A percentile compares a stretch with the other conserved stretches of the same genome.
These are phyloP conservation scores for Monilinia laxa DNA, from an alignment of 2,329 filamentous ascomycete genomes.

Conservation along the genomic window DNA sequence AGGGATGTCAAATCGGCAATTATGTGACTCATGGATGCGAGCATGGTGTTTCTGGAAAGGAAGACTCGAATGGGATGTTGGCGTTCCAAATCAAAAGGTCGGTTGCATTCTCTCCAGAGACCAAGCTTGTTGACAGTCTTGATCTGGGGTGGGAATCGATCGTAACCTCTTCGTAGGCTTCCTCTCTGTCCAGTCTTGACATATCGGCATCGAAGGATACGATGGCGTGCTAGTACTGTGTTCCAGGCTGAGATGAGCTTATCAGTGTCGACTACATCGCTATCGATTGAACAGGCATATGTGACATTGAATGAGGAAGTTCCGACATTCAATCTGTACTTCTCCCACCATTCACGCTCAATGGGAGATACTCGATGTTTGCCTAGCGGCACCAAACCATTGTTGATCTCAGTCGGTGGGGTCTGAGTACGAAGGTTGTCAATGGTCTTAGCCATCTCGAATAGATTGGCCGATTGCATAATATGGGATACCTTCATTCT, in stretches of 20 bases:
- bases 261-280: conserved; percentile 25
- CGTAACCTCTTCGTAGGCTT: conserved; percentile 9
- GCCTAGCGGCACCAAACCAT: background rate
- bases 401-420: background rate
- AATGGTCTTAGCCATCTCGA: conserved; percentile 12
- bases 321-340: conserved; percentile 18
- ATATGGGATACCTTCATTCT: conserved; percentile 30
- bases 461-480: conserved; percentile 23
- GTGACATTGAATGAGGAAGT: conserved; percentile 38
- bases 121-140: conserved; percentile 21
- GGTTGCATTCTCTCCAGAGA: conserved; percentile 29
- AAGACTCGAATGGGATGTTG: conserved; percentile 36
- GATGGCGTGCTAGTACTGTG: conserved; percentile 24
- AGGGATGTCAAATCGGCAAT: conserved; percentile 41
- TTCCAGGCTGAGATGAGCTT: conserved; percentile 34
- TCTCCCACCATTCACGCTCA: conserved; percentile 24
- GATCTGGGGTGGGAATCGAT: conserved; percentile 18
- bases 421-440: conserved; percentile 3
- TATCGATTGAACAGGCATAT: conserved; percentile 26
- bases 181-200: conserved; percentile 16
- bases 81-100: conserved; percentile 34
- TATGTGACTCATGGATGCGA: conserved; percentile 40
- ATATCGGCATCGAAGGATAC: conserved; percentile 25
- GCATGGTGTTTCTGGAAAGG: conserved; percentile 31
- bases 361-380: conserved; percentile 22